Evolutionary conservation across 768 basidiomycete species (phyloP), one percentile per base, ranked within the genome.

Genomic region (Amanita jacksonii): DNA sequence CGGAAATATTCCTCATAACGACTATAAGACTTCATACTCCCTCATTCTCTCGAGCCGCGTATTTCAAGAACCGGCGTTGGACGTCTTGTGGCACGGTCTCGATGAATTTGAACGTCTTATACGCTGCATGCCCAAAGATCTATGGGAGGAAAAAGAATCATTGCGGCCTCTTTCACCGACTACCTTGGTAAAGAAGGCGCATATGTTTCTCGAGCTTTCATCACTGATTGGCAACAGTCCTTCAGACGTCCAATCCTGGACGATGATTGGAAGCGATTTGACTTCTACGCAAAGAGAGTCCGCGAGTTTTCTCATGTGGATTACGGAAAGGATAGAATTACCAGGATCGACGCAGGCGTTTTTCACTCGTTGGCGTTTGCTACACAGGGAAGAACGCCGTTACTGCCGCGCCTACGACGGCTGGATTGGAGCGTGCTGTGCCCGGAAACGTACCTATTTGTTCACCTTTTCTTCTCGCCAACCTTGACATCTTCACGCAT

Each of bases 121-220:
- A 22, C 41, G 41, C 18, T 43, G 41, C 31, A 43, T 43, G 41
- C 41, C 41, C 8, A 5, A 32, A 8, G 41, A 43, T 33, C 41
- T 43, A 8, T 43, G 41, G 41, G 32, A 43, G 15, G 41, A 43
- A 22, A 18, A 16, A 33, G 41, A 8, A 16, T 13, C 5, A 3
- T n/a, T 43, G 41, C 31, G 32, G 25, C 24, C 7, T 41, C 16
- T 28, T 6, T 19, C 18, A 20, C 39, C 16, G 8, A n/a, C 24
- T 15, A 20, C 13, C 33, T 31, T 22, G 10, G 8, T 18, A 31
- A 15, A 12, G 15, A 4, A 19, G 7, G 2, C 18, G 1, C 12
- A 31, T 8, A 22, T 23, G 16, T 18, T 9, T 15, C n/a, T n/a
- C n/a, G n/a, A n/a, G n/a, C n/a, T n/a, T n/a, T n/a, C n/a, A n/a